phyloP scores from a whole-genome alignment of 2,329 filamentous ascomycete species.

The Arthrinium phaeospermum region DNA sequence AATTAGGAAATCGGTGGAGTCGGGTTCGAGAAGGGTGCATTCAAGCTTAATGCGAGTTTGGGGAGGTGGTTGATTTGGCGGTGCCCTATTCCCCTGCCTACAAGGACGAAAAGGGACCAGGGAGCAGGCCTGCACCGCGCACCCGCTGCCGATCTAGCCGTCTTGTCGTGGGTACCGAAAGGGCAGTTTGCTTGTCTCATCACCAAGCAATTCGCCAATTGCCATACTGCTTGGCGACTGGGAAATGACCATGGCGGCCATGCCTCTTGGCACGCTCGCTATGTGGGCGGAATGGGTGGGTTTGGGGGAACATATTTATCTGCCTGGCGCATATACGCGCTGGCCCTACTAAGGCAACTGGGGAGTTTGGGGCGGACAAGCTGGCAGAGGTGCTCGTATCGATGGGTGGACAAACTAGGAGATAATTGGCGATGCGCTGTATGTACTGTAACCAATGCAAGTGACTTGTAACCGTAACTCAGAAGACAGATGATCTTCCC shows the following conservation, averaged over 20 bases:
- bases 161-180: not conserved
- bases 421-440: not conserved
- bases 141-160: constrained; percentile 4
- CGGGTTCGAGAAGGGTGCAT: not conserved
- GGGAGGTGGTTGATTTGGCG: not conserved
- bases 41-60: constrained; percentile 10
- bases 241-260: not conserved
- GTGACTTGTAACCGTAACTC: not conserved
- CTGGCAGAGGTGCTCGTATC: not conserved
- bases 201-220: constrained; percentile 1
- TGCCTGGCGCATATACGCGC: not conserved
- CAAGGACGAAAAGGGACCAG: not conserved
- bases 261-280: not conserved
- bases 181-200: constrained; percentile 4
- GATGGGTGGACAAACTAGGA: not conserved
- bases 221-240: not conserved
- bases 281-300: not conserved
- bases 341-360: not conserved
- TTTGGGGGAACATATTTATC: not conserved
- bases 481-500: not conserved
- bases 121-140: not conserved
- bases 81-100: not conserved
- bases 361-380: not conserved
- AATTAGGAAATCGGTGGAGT: not conserved
- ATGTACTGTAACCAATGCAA: not conserved